Conservation (phyloP, 2,329 filamentous ascomycete species). For the Corinectria fuckeliana region DNA sequence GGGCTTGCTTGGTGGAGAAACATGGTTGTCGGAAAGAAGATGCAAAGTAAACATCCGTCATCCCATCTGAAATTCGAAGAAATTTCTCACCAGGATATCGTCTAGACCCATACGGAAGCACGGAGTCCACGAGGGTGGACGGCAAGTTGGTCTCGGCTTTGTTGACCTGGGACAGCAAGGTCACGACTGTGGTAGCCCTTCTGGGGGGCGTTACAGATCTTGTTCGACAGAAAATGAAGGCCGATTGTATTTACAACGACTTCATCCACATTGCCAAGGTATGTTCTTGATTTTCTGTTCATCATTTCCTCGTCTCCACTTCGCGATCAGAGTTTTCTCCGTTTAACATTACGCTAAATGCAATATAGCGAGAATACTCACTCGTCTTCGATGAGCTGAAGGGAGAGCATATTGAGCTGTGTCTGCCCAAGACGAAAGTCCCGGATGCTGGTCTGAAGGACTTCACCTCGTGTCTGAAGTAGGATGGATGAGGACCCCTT, state of each 20-base stretch:
- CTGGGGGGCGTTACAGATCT: slow-evolving; percentile 48
- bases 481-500: neutral
- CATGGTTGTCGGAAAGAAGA: slow-evolving; percentile 50
- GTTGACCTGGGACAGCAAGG: slow-evolving; percentile 52
- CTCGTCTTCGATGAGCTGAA: slow-evolving; percentile 39
- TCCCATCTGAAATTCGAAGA: neutral
- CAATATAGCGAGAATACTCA: slow-evolving; percentile 38
- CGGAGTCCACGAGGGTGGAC: slow-evolving; percentile 48
- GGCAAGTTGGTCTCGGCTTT: slow-evolving; percentile 48
- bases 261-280: slow-evolving; percentile 43
- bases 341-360: neutral
- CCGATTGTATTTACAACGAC: slow-evolving; percentile 46
- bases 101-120: slow-evolving; percentile 49
- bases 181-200: slow-evolving; percentile 48
- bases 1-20: slow-evolving; percentile 52
- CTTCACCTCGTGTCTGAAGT: slow-evolving; percentile 27
- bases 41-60: slow-evolving; percentile 45
- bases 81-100: neutral
- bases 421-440: slow-evolving; percentile 34
- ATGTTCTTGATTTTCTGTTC: neutral
- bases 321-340: neutral
- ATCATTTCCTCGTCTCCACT: too few species aligned
- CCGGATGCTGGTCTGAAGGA: slow-evolving; percentile 37
- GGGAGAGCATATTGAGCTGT: slow-evolving; percentile 40
- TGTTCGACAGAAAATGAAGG: slow-evolving; percentile 47